Evolutionary conservation across 345 rosid species (phyloP).

Genomic region (Sisymbrium irio): DNA sequence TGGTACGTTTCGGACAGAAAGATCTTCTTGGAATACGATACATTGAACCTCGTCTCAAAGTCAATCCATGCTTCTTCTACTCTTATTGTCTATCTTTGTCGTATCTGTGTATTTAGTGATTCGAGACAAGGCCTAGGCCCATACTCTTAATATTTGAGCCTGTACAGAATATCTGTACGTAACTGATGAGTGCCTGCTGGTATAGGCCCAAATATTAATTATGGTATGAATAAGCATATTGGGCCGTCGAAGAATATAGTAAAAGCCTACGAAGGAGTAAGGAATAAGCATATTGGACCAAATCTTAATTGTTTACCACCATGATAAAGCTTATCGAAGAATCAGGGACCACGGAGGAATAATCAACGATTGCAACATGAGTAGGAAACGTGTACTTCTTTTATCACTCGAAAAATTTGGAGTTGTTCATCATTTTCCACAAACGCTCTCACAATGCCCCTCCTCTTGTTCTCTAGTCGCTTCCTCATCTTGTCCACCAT

Average conservation of each 20-base stretch:
- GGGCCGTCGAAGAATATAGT: background rate
- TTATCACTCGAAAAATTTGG: background rate
- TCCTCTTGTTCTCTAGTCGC: background rate
- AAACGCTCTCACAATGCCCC: background rate
- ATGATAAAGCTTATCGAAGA: too few species aligned
- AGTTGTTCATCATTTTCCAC: background rate
- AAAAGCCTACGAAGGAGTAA: background rate
- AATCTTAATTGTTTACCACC: too few species aligned
- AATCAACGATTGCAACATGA: background rate
- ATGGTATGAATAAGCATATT: background rate
- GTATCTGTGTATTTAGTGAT: background rate
- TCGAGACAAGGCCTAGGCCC: background rate
- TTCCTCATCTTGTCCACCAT: constrained; percentile 14
- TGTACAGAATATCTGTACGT: background rate
- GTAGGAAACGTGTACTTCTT: background rate
- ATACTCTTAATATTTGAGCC: background rate
- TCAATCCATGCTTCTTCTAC: background rate
- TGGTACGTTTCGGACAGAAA: constrained; percentile 21
- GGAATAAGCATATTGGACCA: too few species aligned
- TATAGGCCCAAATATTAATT: background rate
- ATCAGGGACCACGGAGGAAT: background rate
- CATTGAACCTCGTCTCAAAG: constrained; percentile 26
- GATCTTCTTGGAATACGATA: constrained; percentile 21
- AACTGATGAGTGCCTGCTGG: background rate
- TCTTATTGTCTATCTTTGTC: too few species aligned